These are phyloP conservation scores for Nemania abortiva DNA, from an alignment of 2,329 filamentous ascomycete genomes.

Conservation along the genomic window DNA sequence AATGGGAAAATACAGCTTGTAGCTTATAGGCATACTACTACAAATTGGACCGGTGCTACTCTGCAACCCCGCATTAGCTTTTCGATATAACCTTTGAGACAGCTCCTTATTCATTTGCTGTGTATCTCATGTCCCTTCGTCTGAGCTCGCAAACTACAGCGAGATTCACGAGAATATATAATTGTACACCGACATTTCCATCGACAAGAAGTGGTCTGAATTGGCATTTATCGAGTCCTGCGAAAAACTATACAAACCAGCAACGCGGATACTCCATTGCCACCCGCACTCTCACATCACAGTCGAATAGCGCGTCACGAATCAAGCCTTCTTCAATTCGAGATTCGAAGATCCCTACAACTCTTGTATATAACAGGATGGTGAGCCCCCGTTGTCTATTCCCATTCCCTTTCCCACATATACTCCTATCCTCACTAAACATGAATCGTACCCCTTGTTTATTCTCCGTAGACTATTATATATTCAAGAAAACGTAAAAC, in stretches of 20 bases:
- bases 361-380: constrained; percentile 43
- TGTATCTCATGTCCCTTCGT: constrained; percentile 21
- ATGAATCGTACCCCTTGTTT: too few relatives aligned
- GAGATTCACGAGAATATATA: constrained; percentile 11
- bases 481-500: background rate
- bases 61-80: constrained; percentile 24
- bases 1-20: background rate
- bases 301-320: background rate
- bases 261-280: background rate
- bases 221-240: background rate
- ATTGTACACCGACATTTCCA: background rate
- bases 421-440: background rate
- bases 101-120: background rate
- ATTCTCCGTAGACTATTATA: too few relatives aligned
- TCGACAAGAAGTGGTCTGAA: background rate
- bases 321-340: background rate
- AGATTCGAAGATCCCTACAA: background rate
- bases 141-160: constrained; percentile 3
- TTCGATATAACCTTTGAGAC: background rate
- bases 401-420: background rate
- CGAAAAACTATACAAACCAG: background rate
- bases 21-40: background rate
- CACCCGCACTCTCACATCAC: background rate
- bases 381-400: constrained; percentile 29
- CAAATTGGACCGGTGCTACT: background rate